Conservation (phyloP, 192 early-diverging fungal species). For the Linnemannia schmuckeri region DNA sequence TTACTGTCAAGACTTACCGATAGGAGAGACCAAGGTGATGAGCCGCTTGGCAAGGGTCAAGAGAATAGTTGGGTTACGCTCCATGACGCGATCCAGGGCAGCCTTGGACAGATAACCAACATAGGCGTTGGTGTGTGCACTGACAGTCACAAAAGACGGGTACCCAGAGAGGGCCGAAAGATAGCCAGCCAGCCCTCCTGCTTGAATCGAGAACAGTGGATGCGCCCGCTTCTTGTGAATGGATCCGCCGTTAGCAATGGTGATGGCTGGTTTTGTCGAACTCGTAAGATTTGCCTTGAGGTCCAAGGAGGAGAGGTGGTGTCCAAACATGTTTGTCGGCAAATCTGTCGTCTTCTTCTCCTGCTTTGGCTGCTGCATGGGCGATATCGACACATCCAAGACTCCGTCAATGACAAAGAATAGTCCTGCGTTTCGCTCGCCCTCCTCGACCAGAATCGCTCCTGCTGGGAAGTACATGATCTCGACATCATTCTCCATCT, state of each 20-base stretch:
- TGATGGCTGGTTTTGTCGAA: conserved; percentile 8
- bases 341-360: conserved; percentile 4
- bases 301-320: conserved; percentile 31
- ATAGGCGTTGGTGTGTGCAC: conserved; percentile 81
- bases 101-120: conserved; percentile 92
- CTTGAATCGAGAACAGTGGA: conserved; percentile 79
- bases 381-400: conserved; percentile 76
- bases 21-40: conserved; percentile 82
- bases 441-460: conserved; percentile 82
- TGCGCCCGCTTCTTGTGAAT: conserved; percentile 32
- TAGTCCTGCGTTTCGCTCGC: conserved; percentile 85
- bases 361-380: conserved; percentile 37
- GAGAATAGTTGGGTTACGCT: conserved; percentile 86
- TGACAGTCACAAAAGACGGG: conserved; percentile 88
- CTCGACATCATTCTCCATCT: conserved; percentile 74
- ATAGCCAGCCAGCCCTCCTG: conserved; percentile 95
- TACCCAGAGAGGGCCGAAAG: conserved; percentile 92
- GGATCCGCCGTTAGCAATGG: conserved; percentile 18
- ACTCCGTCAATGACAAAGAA: conserved; percentile 95
- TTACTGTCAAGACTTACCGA: conserved; percentile 67
- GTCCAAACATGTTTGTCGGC: conserved; percentile 46
- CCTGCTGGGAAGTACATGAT: conserved; percentile 83
- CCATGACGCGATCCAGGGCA: conserved; percentile 86
- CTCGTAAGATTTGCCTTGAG: conserved; percentile 25
- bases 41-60: conserved; percentile 92